These are phyloP conservation scores for Ogataea salicorniae DNA, from an alignment of 805 yeast species.

Conservation along the genomic window DNA sequence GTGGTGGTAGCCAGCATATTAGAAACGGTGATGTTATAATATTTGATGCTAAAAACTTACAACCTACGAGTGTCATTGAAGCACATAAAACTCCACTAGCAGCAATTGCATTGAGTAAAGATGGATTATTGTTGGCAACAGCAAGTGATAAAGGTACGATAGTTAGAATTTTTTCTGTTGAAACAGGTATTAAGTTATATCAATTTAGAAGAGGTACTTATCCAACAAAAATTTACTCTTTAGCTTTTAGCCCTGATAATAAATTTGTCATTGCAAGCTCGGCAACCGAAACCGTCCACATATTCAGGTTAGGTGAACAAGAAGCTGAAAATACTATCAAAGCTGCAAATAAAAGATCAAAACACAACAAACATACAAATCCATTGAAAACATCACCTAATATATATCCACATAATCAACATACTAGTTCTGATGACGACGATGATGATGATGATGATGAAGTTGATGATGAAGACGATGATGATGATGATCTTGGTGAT, in stretches of 20 bases:
- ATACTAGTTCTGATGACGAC: slow-evolving; percentile 31
- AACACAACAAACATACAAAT: slow-evolving; percentile 12
- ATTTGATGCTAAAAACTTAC: slow-evolving; percentile 70
- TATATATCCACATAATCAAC: slow-evolving; percentile 19
- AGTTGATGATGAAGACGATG: slow-evolving; percentile 24
- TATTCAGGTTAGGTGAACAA: slow-evolving; percentile 66
- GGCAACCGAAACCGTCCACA: slow-evolving; percentile 89
- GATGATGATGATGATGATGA: slow-evolving; percentile 30
- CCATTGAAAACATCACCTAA: slow-evolving; percentile 19
- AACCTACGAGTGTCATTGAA: slow-evolving; percentile 80
- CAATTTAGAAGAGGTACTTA: slow-evolving; percentile 88
- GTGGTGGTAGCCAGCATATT: slow-evolving; percentile 17
- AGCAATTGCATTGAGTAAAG: slow-evolving; percentile 62
- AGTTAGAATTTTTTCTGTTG: slow-evolving; percentile 74
- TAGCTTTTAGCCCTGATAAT: slow-evolving; percentile 75
- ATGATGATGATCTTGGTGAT: slow-evolving; percentile 15
- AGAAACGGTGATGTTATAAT: slow-evolving; percentile 72
- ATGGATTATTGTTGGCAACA: slow-evolving; percentile 82
- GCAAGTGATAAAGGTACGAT: slow-evolving; percentile 92
- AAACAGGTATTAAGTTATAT: slow-evolving; percentile 61
- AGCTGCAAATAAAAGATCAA: slow-evolving; percentile 12
- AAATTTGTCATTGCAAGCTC: slow-evolving; percentile 76
- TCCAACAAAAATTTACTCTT: slow-evolving; percentile 78
- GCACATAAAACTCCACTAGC: slow-evolving; percentile 85
- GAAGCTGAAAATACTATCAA: slow-evolving; percentile 31